Conservation (phyloP, 139 green algal species). For the Chlamydomonas applanata region DNA sequence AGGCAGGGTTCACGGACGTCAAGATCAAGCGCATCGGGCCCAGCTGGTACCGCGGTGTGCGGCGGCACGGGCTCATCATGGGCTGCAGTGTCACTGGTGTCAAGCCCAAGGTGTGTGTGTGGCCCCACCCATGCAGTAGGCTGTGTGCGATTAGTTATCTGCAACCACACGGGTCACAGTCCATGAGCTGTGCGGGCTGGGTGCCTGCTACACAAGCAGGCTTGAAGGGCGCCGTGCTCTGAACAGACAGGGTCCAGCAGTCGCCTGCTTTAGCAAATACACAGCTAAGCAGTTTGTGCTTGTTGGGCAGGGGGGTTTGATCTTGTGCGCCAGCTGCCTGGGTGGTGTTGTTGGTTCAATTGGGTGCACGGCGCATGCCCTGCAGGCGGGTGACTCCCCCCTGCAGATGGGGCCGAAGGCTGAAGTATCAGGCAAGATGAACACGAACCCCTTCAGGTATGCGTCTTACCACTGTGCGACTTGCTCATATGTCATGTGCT, state of each 20-base stretch:
- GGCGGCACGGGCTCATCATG: slow-evolving; percentile 96
- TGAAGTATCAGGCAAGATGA: slow-evolving; percentile 54
- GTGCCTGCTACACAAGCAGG: not conserved
- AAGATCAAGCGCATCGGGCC: slow-evolving; percentile 92
- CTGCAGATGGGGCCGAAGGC: slow-evolving; percentile 68
- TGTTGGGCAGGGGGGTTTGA: not conserved
- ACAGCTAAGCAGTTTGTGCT: too few species aligned
- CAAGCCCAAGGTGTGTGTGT: slow-evolving; percentile 73
- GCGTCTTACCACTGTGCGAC: too few species aligned
- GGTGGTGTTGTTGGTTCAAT: too few species aligned
- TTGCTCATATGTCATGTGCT: too few species aligned
- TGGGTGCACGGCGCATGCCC: too few species aligned
- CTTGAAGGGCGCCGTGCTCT: not conserved
- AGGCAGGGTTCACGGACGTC: slow-evolving; percentile 86
- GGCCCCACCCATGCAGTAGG: not conserved
- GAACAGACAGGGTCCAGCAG: not conserved
- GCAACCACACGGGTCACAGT: too few species aligned
- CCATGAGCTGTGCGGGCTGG: not conserved
- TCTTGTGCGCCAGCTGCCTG: not conserved
- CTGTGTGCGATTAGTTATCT: not conserved
- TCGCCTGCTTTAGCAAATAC: too few species aligned
- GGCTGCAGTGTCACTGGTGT: slow-evolving; percentile 91
- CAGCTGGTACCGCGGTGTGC: slow-evolving; percentile 92
- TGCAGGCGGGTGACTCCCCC: slow-evolving; percentile 70
- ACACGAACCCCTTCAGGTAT: slow-evolving; percentile 59